Evolutionary conservation across 352 stramenopile species (phyloP).

Genomic region (Pythium myriotylum): DNA sequence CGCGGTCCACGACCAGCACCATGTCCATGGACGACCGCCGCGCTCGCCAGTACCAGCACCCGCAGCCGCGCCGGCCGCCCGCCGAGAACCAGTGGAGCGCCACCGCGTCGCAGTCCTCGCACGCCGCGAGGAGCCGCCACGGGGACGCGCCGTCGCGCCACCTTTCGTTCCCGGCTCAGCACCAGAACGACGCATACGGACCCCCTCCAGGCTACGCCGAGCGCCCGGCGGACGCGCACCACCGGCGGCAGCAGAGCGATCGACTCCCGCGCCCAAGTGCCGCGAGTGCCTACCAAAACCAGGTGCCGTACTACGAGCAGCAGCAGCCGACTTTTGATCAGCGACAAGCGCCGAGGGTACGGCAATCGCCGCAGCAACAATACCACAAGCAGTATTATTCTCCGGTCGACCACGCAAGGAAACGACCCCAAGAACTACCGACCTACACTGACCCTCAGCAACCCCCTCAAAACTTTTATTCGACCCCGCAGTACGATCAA

Average conservation of each 20-base stretch:
- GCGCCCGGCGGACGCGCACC: not conserved
- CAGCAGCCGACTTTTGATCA: not conserved
- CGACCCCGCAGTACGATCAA: not conserved
- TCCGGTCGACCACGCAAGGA: not conserved
- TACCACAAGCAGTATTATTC: conserved; percentile 1
- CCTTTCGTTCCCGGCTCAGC: conserved; percentile 13
- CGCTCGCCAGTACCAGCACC: conserved; percentile 1
- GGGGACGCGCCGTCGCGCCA: conserved; percentile 11
- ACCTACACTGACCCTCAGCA: not conserved
- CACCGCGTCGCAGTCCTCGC: conserved; percentile 13
- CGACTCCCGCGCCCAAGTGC: not conserved
- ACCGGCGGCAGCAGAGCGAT: conserved; percentile 9
- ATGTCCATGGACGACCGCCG: conserved; percentile 17
- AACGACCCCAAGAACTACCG: not conserved
- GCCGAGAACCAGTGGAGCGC: conserved; percentile 7
- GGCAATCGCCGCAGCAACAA: not conserved
- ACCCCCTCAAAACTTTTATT: not conserved
- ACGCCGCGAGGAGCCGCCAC: conserved; percentile 1
- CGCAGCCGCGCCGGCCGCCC: not conserved
- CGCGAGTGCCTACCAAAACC: conserved; percentile 6
- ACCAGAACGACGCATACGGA: not conserved
- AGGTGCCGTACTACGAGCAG: conserved; percentile 11
- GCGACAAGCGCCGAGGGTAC: not conserved
- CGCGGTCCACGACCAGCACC: conserved; percentile 18
- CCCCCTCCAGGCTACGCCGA: not conserved